Evolutionary conservation across 139 green algal species (phyloP).

Genomic region (Tetradesmus obliquus): DNA sequence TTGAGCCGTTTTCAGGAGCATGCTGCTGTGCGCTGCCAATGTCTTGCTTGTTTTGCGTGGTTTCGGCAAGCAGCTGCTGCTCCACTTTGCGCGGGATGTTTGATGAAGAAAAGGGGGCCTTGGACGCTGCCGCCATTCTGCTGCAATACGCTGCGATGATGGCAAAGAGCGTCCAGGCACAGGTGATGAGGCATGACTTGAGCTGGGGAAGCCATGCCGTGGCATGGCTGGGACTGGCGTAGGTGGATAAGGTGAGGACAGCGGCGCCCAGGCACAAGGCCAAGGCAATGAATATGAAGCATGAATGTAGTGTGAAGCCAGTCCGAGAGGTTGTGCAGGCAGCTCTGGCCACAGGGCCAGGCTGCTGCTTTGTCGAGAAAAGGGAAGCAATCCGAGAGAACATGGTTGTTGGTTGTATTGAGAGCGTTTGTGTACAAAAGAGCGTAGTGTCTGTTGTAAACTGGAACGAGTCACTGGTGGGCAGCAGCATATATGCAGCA

Average conservation of each 20-base stretch:
- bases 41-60: not conserved
- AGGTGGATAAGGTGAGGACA: not conserved
- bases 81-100: not conserved
- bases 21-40: not conserved
- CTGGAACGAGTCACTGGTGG: no score
- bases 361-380: not conserved
- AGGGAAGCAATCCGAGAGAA: not conserved
- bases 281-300: not conserved
- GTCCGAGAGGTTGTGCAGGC: not conserved
- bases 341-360: not conserved
- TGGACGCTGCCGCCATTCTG: not conserved
- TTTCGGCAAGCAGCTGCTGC: not conserved
- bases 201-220: not conserved
- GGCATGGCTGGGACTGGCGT: not conserved
- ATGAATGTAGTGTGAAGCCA: not conserved
- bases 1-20: not conserved
- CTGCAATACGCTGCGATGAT: not conserved
- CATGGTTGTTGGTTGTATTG: not conserved
- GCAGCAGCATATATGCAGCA: no score
- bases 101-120: not conserved
- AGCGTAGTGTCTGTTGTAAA: no score
- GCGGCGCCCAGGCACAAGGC: not conserved
- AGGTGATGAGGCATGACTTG: not conserved
- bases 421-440: no score
- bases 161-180: not conserved